Evolutionary conservation across 352 stramenopile genomes (phyloP), one percentile per base, ranked within the genome.

Genomic region (Pythium sp.): DNA sequence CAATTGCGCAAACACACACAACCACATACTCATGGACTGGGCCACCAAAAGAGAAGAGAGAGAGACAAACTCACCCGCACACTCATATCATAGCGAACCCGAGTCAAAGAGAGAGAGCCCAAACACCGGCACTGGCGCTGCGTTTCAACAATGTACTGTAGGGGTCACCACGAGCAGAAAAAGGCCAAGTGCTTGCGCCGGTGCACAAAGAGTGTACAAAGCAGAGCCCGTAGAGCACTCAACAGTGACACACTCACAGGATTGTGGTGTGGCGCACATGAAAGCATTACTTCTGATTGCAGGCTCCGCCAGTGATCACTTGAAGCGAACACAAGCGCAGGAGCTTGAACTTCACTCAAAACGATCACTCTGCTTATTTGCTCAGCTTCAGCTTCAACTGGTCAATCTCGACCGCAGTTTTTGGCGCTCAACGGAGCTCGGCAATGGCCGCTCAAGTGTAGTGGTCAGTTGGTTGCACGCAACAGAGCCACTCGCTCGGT

Each of bases 191-290:
- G 43, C 7, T n/a, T 49, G 41, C 41, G 43, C 43, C 43, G 43
- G 43, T 51, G 43, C 43, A 51, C 43, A 51, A 49, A 49, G 15
- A 49, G 43, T 51, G 43, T 51, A 49, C 43, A 49, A 49, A 22
- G 6, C 41, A 49, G 43, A 51, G 43, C 2, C 43, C 5, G 18
- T 51, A 12, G 6, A 22, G 18, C 4, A 51, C 6, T 51, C 43
- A 51, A n/a, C 18, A 51, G 43, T 12, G 6, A 18, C 9, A 1
- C 7, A 51, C 18, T 51, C 43, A 24, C 43, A 49, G 15, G 43
- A 51, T 51, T 4, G 2, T 51, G 43, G 43, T 51, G 43, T 51
- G 43, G 18, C 15, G 6, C 6, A 51, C 43, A 51, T 12, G 12
- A 24, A 51, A 14, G 38, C 15, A 5, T 9, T 5, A 7, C 11